Conservation (phyloP, 176 grass and related monocot genomes). For the Ampelocalamus luodianensis region DNA sequence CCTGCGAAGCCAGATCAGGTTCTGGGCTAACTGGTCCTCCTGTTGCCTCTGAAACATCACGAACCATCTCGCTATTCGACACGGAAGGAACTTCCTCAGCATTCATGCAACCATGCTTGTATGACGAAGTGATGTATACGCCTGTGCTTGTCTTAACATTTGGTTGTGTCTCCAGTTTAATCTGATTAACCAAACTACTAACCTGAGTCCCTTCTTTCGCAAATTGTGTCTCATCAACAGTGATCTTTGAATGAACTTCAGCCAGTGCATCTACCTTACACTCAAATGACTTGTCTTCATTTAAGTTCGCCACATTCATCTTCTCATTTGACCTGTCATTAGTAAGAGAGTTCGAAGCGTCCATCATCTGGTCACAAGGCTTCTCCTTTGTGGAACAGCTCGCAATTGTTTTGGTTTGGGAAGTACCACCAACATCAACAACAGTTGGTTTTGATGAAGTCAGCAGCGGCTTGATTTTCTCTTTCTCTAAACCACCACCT, state of each 20-base stretch:
- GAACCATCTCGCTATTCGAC: constrained; percentile 34
- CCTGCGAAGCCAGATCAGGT: constrained; percentile 37
- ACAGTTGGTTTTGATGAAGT: constrained; percentile 43
- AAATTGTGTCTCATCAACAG: constrained; percentile 12
- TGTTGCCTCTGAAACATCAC: constrained; percentile 23
- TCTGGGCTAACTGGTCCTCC: constrained; percentile 5
- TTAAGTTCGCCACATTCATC: constrained; percentile 25
- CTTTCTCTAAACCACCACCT: constrained; percentile 38
- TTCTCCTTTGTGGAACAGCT: constrained; percentile 49
- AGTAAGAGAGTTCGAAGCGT: constrained; percentile 25
- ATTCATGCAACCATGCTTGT: constrained; percentile 41
- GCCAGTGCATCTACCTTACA: constrained; percentile 18
- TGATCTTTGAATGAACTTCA: constrained; percentile 39
- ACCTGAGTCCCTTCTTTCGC: constrained; percentile 37
- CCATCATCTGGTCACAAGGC: constrained; percentile 24
- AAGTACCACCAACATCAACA: constrained; percentile 36
- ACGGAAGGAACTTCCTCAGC: constrained; percentile 30
- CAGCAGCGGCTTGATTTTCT: constrained; percentile 41
- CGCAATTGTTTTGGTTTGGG: constrained; percentile 4
- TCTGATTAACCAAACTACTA: constrained; percentile 42
- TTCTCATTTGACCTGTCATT: constrained; percentile 37
- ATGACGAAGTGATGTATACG: constrained; percentile 8
- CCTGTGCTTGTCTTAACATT: constrained; percentile 35
- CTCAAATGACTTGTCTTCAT: constrained; percentile 45
- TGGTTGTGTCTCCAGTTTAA: constrained; percentile 46